Evolutionary conservation across 495 filamentous ascomycete species (phyloP).

Genomic region (Penicillium samsonianum): DNA sequence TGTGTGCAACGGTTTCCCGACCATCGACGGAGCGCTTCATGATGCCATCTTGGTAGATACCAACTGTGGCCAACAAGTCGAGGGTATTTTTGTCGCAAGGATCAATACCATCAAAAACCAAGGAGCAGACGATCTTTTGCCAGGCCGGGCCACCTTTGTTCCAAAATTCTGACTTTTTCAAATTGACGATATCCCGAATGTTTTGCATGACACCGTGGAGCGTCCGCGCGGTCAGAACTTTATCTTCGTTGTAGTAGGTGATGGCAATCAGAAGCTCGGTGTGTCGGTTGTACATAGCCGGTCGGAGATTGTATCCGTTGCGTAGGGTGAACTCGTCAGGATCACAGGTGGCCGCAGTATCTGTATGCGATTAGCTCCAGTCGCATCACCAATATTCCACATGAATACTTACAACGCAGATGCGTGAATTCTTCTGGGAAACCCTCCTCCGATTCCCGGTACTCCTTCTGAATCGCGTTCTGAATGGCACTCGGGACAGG

Average conservation of each 20-base stretch:
- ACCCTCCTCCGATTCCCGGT: constrained; percentile 78
- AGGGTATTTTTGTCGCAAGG: constrained; percentile 96
- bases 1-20: constrained; percentile 90
- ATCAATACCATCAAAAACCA: constrained; percentile 97
- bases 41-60: constrained; percentile 94
- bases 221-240: constrained; percentile 85
- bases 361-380: constrained; percentile 34
- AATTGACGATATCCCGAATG: constrained; percentile 93
- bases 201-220: constrained; percentile 98
- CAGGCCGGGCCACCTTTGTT: constrained; percentile 97
- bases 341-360: constrained; percentile 97
- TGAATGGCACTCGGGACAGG: constrained; percentile 96
- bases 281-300: constrained; percentile 98
- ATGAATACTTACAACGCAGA: constrained; percentile 72
- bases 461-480: constrained; percentile 93
- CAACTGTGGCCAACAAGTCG: constrained; percentile 90
- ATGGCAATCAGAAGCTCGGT: constrained; percentile 96
- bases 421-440: constrained; percentile 86
- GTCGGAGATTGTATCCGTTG: constrained; percentile 96
- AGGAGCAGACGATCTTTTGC: constrained; percentile 96
- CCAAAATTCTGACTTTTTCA: constrained; percentile 99
- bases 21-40: constrained; percentile 98
- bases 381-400: not conserved
- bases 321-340: constrained; percentile 97
- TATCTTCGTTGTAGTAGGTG: constrained; percentile 99